Conservation (phyloP, 1,284 basidiomycete species). For the Dichomitus squalens region DNA sequence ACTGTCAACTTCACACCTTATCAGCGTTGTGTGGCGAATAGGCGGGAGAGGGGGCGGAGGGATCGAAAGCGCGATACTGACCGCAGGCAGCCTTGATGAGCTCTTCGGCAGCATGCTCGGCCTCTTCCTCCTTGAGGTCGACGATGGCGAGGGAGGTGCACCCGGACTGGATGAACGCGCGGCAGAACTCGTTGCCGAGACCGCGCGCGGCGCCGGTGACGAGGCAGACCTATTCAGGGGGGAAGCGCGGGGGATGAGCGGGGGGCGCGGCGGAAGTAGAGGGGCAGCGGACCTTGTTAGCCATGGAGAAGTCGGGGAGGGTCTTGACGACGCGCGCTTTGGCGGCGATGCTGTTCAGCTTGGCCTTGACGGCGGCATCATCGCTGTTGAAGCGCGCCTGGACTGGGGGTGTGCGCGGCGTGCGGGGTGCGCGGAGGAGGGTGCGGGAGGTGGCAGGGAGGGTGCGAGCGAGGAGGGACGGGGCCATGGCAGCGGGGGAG, state of each 20-base stretch:
- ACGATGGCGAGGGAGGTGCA: conserved; percentile 83
- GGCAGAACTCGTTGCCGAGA: conserved; percentile 86
- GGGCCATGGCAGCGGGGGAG: conserved; percentile 15
- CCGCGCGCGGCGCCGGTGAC: conserved; percentile 95
- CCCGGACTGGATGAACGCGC: conserved; percentile 87
- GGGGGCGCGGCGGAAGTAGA: neutral
- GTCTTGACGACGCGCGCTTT: conserved; percentile 39
- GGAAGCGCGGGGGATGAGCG: conserved; percentile 1
- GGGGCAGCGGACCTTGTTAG: conserved; percentile 55
- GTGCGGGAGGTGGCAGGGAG: conserved; percentile 23
- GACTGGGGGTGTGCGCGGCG: neutral
- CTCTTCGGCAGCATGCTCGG: conserved; percentile 73
- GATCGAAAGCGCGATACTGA: conserved; percentile 33
- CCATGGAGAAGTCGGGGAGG: conserved; percentile 68
- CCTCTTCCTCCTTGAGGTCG: conserved; percentile 81
- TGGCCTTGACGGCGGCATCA: conserved; percentile 11
- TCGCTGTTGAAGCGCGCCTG: conserved; percentile 29
- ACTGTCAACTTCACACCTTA: conserved; percentile 57
- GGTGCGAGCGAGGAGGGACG: conserved; percentile 17
- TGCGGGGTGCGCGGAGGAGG: conserved; percentile 19
- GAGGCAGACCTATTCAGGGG: conserved; percentile 71
- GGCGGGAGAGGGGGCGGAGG: neutral
- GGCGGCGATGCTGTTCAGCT: conserved; percentile 25
- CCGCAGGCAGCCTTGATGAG: conserved; percentile 59
- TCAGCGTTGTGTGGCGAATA: conserved; percentile 31